These are phyloP conservation scores for Ganoderma lingzhi DNA, from an alignment of 1,284 basidiomycete species.

Conservation along the genomic window DNA sequence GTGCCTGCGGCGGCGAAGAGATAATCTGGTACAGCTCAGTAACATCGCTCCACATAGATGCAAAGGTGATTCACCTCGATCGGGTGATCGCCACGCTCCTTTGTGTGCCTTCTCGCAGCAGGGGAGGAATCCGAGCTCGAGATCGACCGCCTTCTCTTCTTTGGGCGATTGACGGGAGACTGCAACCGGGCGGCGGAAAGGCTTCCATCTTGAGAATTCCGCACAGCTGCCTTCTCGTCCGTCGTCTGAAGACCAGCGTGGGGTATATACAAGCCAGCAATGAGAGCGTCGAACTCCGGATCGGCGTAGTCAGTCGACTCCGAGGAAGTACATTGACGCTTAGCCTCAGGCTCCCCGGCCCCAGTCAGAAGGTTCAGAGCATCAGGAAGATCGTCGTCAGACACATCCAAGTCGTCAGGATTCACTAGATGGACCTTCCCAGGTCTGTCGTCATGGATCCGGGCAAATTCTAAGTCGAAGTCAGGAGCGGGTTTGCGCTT, in stretches of 20 bases:
- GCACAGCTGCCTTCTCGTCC: background rate
- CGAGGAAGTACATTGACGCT: slow-evolving; percentile 17
- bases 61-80: slow-evolving; percentile 15
- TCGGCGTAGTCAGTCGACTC: slow-evolving; percentile 47
- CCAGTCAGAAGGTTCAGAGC: slow-evolving; percentile 45
- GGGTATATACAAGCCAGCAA: slow-evolving; percentile 35
- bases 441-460: slow-evolving; percentile 46
- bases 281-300: slow-evolving; percentile 47
- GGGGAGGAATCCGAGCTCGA: slow-evolving; percentile 1
- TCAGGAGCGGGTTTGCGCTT: slow-evolving; percentile 47
- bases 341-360: slow-evolving; percentile 15
- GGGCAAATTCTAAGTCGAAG: slow-evolving; percentile 62
- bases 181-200: background rate
- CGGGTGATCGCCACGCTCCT: slow-evolving; percentile 1
- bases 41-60: background rate
- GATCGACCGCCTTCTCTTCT: slow-evolving; percentile 22
- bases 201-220: background rate
- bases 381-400: slow-evolving; percentile 55
- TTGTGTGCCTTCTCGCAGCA: slow-evolving; percentile 2
- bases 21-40: background rate
- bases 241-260: background rate
- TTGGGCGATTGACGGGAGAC: background rate
- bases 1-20: slow-evolving; percentile 19
- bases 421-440: slow-evolving; percentile 27
- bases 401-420: slow-evolving; percentile 35